Percentiles rank a stretch among this genome's conserved stretches.
Conservation (phyloP, 495 filamentous ascomycete species). For the Penicillium malachiteum region DNA sequence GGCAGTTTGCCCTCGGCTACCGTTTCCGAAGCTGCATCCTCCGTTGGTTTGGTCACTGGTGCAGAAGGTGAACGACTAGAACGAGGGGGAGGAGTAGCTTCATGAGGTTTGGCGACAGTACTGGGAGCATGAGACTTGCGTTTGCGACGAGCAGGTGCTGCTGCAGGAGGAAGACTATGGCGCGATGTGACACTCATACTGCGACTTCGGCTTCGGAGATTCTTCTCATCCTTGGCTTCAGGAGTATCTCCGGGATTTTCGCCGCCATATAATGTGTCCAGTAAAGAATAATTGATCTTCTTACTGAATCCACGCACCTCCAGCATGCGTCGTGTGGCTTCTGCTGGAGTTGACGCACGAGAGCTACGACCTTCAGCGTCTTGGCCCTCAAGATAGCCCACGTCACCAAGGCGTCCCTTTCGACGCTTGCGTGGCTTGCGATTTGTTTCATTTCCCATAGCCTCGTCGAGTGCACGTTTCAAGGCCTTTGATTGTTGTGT, state of each 20-base stretch:
- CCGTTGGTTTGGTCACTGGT: background rate
- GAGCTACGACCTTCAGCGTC: constrained; percentile 40
- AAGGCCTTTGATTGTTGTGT: constrained; percentile 75
- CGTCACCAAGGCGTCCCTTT: constrained; percentile 50
- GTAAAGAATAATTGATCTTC: constrained; percentile 78
- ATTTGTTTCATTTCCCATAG: constrained; percentile 37
- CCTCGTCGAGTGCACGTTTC: constrained; percentile 58
- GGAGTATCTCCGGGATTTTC: constrained; percentile 25
- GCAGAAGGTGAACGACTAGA: background rate
- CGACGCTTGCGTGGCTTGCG: constrained; percentile 48
- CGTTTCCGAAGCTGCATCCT: background rate
- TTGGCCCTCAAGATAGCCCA: constrained; percentile 47
- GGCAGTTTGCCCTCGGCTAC: background rate
- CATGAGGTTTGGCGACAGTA: background rate
- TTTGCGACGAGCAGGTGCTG: background rate
- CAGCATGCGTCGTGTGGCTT: constrained; percentile 73
- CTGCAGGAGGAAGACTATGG: constrained; percentile 3
- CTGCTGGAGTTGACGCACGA: constrained; percentile 56
- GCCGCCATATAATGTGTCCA: constrained; percentile 48
- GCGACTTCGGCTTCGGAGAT: constrained; percentile 38
- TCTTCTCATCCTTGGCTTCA: constrained; percentile 32
- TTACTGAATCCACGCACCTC: constrained; percentile 69
- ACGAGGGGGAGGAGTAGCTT: background rate
- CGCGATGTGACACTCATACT: constrained; percentile 37
- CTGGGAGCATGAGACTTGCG: background rate